phyloP scores from a whole-genome alignment of 140 eudicot species.

The Ambrosia hybrid region DNA sequence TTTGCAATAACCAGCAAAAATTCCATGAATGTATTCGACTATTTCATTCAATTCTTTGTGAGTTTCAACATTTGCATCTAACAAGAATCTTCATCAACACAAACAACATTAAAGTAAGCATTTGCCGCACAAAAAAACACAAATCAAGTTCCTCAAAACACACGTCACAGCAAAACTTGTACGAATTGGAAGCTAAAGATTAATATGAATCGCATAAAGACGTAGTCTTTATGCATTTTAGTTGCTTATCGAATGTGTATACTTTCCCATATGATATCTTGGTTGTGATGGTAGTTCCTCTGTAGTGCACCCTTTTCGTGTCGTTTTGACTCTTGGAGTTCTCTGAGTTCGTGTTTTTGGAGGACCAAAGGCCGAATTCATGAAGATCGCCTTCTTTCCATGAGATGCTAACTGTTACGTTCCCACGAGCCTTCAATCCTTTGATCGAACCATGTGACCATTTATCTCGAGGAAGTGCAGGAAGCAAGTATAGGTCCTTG shows the following conservation, averaged over 20 bases:
- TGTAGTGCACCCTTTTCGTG: constrained; percentile 52
- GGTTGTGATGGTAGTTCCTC: constrained; percentile 42
- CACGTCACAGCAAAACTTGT: constrained; percentile 2
- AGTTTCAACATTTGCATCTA: constrained; percentile 8
- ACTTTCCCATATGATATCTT: constrained; percentile 46
- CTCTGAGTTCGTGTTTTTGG: constrained; percentile 12
- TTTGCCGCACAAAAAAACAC: constrained; percentile 10
- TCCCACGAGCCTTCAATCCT: constrained; percentile 82
- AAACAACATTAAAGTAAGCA: constrained; percentile 13
- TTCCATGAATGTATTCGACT: neutral
- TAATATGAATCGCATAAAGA: constrained; percentile 16
- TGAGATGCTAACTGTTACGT: constrained; percentile 58
- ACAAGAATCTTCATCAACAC: constrained; percentile 12
- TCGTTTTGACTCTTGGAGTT: constrained; percentile 32
- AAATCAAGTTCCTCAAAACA: constrained; percentile 1
- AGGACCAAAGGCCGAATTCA: constrained; percentile 59
- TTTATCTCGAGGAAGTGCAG: constrained; percentile 76
- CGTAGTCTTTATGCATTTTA: constrained; percentile 50
- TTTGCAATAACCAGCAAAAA: too few relatives aligned
- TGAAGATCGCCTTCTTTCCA: constrained; percentile 77
- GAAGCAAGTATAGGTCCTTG: constrained; percentile 68
- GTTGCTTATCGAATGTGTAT: constrained; percentile 53
- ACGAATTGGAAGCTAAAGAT: constrained; percentile 20
- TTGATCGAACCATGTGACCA: constrained; percentile 75
- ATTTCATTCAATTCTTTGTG: constrained; percentile 1